phyloP scores from a whole-genome alignment of 306 rosid genomes.

The Castanospermum australe region DNA sequence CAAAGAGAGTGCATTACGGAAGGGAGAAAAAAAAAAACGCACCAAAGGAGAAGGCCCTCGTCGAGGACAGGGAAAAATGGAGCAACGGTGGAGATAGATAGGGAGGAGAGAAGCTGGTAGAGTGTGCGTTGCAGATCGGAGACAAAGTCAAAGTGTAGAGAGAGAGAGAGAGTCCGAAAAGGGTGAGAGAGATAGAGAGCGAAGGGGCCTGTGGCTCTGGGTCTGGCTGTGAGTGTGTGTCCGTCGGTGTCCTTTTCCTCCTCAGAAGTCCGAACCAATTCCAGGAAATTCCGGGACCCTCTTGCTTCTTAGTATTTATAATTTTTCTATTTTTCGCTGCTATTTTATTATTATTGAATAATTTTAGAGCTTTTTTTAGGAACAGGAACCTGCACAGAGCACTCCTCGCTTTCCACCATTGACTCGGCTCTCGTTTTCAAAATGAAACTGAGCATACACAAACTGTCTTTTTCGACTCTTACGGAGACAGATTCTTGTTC shows the following conservation, averaged over 20 bases:
- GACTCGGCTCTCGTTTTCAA: too few species aligned
- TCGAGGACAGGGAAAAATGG: conserved; percentile 15
- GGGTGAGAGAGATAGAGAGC: conserved; percentile 27
- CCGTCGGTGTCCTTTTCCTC: conserved; percentile 27
- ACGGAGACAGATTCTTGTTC: too few species aligned
- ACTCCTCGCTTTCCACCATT: too few species aligned
- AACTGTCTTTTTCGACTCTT: too few species aligned
- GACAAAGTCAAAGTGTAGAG: conserved; percentile 39
- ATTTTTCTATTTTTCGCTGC: neutral
- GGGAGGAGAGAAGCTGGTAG: conserved; percentile 17
- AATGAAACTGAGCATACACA: too few species aligned
- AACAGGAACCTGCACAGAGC: too few species aligned
- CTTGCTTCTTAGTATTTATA: conserved; percentile 28
- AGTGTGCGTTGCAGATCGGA: conserved; percentile 41
- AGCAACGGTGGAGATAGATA: neutral
- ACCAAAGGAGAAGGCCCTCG: conserved; percentile 38
- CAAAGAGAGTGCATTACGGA: too few species aligned
- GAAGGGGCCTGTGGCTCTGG: neutral
- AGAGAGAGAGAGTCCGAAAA: conserved; percentile 21
- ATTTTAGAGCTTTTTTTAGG: too few species aligned
- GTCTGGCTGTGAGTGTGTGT: neutral
- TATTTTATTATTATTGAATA: neutral
- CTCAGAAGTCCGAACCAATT: conserved; percentile 55
- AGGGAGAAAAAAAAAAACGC: too few species aligned
- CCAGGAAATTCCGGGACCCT: conserved; percentile 54